A percentile compares a stretch with the other conserved stretches of the same genome.
phyloP scores from a whole-genome alignment of 306 rosid species.

The Casuarina glauca region DNA sequence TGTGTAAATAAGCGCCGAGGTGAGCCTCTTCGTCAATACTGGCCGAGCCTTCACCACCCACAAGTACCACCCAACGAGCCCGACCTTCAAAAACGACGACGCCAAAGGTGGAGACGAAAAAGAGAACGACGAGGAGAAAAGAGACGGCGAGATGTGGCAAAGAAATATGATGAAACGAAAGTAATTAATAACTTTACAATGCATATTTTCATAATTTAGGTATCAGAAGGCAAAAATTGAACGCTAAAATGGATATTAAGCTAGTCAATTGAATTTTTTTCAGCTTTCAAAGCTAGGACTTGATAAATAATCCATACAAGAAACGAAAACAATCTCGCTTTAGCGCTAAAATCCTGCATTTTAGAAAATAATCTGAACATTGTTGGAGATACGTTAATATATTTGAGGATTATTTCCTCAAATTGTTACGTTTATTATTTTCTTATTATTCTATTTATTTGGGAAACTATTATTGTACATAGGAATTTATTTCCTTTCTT shows the following conservation, averaged over 20 bases:
- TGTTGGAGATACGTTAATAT: no score
- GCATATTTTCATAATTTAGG: conserved; percentile 11
- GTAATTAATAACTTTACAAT: not conserved
- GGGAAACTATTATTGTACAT: no score
- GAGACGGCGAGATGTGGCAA: no score
- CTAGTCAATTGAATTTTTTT: not conserved
- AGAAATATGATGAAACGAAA: not conserved
- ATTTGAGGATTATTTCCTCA: no score
- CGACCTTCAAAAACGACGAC: conserved; percentile 33
- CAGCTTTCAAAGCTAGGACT: not conserved
- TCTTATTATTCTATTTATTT: no score
- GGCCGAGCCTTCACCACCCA: conserved; percentile 66
- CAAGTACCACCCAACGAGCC: conserved; percentile 78
- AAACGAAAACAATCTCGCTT: not conserved
- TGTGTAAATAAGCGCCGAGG: conserved; percentile 62
- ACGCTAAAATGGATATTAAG: no score
- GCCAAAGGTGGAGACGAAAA: no score
- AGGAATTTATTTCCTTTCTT: no score
- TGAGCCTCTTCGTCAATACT: conserved; percentile 69
- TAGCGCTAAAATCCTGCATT: no score
- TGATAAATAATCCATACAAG: not conserved
- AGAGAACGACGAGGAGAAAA: no score
- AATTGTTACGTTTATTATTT: no score
- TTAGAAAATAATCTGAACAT: not conserved
- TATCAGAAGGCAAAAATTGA: not conserved